phyloP scores from a whole-genome alignment of 805 yeast species.

The Zygoascus flipseniorum region DNA sequence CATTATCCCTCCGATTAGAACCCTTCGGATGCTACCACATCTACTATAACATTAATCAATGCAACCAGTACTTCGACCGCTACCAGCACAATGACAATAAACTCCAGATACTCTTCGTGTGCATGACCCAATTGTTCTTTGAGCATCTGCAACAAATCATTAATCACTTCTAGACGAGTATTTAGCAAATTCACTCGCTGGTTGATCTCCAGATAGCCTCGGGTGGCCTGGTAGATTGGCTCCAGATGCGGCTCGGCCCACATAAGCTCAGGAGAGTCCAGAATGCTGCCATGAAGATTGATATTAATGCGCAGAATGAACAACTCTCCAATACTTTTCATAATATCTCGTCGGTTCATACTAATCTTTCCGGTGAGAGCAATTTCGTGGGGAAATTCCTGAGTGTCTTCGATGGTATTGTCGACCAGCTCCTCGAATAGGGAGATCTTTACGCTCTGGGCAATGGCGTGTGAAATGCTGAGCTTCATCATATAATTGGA shows the following conservation, averaged over 20 bases:
- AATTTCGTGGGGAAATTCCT: constrained; percentile 92
- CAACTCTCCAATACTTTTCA: constrained; percentile 95
- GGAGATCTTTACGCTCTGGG: constrained; percentile 93
- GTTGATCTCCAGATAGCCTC: constrained; percentile 91
- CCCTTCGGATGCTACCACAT: constrained; percentile 2
- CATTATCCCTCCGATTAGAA: background rate
- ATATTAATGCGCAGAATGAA: constrained; percentile 57
- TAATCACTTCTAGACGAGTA: constrained; percentile 87
- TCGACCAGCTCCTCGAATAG: constrained; percentile 93
- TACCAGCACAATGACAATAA: constrained; percentile 81
- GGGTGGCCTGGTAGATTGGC: constrained; percentile 93
- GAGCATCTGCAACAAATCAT: constrained; percentile 89
- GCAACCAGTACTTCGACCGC: constrained; percentile 91
- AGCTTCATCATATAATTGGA: constrained; percentile 84
- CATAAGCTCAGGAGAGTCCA: constrained; percentile 96
- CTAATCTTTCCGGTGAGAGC: constrained; percentile 92
- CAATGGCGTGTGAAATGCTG: constrained; percentile 89
- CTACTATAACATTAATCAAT: constrained; percentile 52
- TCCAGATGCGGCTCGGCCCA: constrained; percentile 98
- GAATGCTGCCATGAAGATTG: constrained; percentile 45
- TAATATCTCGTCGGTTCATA: constrained; percentile 88
- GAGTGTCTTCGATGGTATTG: constrained; percentile 94
- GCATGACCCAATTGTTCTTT: constrained; percentile 96
- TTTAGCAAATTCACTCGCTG: constrained; percentile 86
- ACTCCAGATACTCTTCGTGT: constrained; percentile 81